These are phyloP conservation scores for Aspergillus sclerotialis DNA, from an alignment of 2,329 filamentous ascomycete genomes.

Conservation along the genomic window DNA sequence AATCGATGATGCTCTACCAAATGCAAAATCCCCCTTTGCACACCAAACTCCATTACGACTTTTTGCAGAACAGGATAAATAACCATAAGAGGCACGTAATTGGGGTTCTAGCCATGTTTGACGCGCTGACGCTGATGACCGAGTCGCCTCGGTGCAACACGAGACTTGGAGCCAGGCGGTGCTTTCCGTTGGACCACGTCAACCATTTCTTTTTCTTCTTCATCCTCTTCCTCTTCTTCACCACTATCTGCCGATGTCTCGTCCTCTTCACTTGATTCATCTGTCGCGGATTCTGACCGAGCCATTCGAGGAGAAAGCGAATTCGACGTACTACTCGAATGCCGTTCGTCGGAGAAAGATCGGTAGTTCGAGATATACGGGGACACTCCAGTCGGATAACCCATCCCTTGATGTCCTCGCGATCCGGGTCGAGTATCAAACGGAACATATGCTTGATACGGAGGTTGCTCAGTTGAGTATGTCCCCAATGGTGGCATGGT, in stretches of 20 bases:
- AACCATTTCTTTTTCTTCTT: slow-evolving; percentile 26
- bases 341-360: slow-evolving; percentile 13
- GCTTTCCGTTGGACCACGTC: slow-evolving; percentile 20
- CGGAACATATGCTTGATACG: too few relatives aligned
- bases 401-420: slow-evolving; percentile 11
- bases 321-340: slow-evolving; percentile 8
- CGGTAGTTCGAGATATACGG: slow-evolving; percentile 18
- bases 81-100: slow-evolving; percentile 2
- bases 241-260: slow-evolving; percentile 19
- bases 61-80: slow-evolving; percentile 3
- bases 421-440: slow-evolving; percentile 24
- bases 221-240: too few relatives aligned
- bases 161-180: slow-evolving; percentile 12
- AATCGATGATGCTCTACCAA: neutral
- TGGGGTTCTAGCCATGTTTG: slow-evolving; percentile 13
- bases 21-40: slow-evolving; percentile 1
- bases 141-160: too few relatives aligned
- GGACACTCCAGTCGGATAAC: too few relatives aligned
- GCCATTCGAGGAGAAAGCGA: slow-evolving; percentile 9
- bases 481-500: slow-evolving; percentile 17
- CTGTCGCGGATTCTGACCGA: slow-evolving; percentile 11
- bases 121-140: slow-evolving; percentile 16
- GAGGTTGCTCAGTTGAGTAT: slow-evolving; percentile 22
- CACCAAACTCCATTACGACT: slow-evolving; percentile 6
- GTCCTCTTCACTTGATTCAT: slow-evolving; percentile 12